phyloP scores from a whole-genome alignment of 2,329 filamentous ascomycete species.

The Xylaria sp. region DNA sequence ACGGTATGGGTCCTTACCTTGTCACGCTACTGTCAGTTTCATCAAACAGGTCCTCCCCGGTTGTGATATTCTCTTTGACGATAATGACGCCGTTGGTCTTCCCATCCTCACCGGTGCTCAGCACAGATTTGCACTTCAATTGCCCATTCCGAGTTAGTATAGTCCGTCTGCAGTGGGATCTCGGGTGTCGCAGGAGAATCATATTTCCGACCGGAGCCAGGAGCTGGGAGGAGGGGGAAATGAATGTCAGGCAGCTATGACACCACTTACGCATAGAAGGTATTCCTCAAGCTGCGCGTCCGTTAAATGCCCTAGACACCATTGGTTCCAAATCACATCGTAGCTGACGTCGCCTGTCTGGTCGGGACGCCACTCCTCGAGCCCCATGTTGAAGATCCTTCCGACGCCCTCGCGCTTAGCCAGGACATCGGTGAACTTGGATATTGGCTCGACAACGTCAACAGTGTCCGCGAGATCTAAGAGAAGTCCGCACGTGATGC shows the following conservation, averaged over 20 bases:
- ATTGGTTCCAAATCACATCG: conserved; percentile 87
- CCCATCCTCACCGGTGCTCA: conserved; percentile 42
- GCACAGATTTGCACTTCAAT: conserved; percentile 53
- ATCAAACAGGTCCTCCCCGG: conserved; percentile 72
- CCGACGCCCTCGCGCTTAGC: conserved; percentile 62
- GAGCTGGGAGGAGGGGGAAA: background rate
- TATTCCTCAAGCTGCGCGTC: conserved; percentile 74
- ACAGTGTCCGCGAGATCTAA: conserved; percentile 70
- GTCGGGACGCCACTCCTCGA: conserved; percentile 70
- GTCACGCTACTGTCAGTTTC: conserved; percentile 79
- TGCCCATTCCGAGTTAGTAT: background rate
- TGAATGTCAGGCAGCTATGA: background rate
- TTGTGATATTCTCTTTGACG: conserved; percentile 80
- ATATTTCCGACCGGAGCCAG: background rate
- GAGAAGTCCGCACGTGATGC: conserved; percentile 81
- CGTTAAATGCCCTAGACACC: conserved; percentile 84
- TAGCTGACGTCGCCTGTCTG: conserved; percentile 59
- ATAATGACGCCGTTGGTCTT: conserved; percentile 60
- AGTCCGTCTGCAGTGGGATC: background rate
- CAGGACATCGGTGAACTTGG: conserved; percentile 75
- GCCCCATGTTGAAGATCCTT: conserved; percentile 71
- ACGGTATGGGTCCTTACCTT: conserved; percentile 52
- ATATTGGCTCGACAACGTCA: conserved; percentile 84
- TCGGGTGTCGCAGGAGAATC: background rate
- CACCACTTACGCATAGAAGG: conserved; percentile 51